Base-by-base conservation (phyloP, 2,329 filamentous ascomycete genomes). In the Claviceps sp. region DNA sequence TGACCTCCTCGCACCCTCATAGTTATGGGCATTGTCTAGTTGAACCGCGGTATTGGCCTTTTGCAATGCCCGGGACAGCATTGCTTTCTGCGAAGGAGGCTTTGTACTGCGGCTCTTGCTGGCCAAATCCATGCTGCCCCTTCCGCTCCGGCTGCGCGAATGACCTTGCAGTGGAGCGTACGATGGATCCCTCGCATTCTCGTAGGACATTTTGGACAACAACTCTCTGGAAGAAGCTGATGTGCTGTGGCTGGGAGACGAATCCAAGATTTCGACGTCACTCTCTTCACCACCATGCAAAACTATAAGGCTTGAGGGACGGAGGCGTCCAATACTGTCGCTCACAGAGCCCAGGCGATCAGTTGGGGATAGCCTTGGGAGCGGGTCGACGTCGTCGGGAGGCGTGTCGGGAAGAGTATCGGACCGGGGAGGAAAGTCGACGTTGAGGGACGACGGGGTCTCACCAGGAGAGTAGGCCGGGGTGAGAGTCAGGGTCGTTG, bases 41-140 rank as follows among this genome's bases (percentile, higher is more conserved):
- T 96, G 79, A 26, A 98, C 93, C 22, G 93, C 93, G 13, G 88
- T 91, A 63, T 98, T 96, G 48, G 93, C 93, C 70, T 96, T 95
- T 64, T 95, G 86, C 51, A 98, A 72, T 0, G 93, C 93, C 60
- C 86, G 87, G n/a, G 91, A 95, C 38, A 98, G 77, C 90, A 97
- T 97, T 11, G 84, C 86, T 72, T 96, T 97, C 65, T 97, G 86
- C 1, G 86, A 88, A 14, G 80, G 79, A n/a, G 70, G 70, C 55
- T 74, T 74, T n/a, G 54, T 42, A 16, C 55, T 53, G 9, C 63
- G 61, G 44, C 52, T 52, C 51, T 59, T 68, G 37, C 58, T 68
- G 37, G 58, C 50, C 22, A 55, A 47, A 20, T 70, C 67, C 37
- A 54, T 56, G 51, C 66, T 69, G 13, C 63, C 60, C 38, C 62